These are phyloP conservation scores for Ceratocystis cubensis DNA, from an alignment of 2,329 filamentous ascomycete genomes.

Conservation along the genomic window DNA sequence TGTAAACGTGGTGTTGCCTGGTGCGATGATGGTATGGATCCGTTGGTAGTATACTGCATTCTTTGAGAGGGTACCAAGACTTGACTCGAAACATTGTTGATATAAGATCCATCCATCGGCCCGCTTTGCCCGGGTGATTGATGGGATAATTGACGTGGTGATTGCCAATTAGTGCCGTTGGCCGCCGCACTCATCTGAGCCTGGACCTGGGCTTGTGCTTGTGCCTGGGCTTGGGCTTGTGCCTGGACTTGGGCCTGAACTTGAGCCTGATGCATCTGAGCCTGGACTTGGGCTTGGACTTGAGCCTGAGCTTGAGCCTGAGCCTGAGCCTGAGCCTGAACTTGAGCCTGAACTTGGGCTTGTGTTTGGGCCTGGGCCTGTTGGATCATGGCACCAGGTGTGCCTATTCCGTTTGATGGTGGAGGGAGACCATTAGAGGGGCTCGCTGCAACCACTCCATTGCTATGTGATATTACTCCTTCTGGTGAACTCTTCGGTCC, in stretches of 20 bases:
- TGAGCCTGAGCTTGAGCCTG: constrained; percentile 5
- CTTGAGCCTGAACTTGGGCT: constrained; percentile 6
- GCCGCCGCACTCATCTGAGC: constrained; percentile 11
- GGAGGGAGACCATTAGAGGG: background rate
- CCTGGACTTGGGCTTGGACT: constrained; percentile 6
- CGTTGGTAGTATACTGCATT: constrained; percentile 12
- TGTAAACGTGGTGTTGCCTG: constrained; percentile 9
- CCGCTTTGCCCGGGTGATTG: constrained; percentile 6
- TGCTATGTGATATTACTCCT: constrained; percentile 1
- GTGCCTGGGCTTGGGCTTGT: background rate
- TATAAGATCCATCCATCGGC: constrained; percentile 8
- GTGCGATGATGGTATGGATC: background rate
- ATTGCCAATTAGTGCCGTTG: constrained; percentile 12
- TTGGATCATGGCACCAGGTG: constrained; percentile 9
- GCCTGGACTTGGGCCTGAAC: constrained; percentile 8
- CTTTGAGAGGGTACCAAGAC: constrained; percentile 16
- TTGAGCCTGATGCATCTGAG: background rate
- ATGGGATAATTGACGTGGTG: constrained; percentile 12
- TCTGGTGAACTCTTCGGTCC: constrained; percentile 12
- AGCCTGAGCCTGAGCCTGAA: background rate
- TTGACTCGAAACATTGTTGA: constrained; percentile 4
- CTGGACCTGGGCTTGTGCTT: constrained; percentile 13
- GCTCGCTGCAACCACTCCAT: constrained; percentile 2
- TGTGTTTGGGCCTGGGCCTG: constrained; percentile 3
- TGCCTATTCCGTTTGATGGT: constrained; percentile 9